A percentile compares a stretch with the other conserved stretches of the same genome.
These are phyloP conservation scores for Quercus phellos DNA, from an alignment of 331 rosid species.

Conservation along the genomic window DNA sequence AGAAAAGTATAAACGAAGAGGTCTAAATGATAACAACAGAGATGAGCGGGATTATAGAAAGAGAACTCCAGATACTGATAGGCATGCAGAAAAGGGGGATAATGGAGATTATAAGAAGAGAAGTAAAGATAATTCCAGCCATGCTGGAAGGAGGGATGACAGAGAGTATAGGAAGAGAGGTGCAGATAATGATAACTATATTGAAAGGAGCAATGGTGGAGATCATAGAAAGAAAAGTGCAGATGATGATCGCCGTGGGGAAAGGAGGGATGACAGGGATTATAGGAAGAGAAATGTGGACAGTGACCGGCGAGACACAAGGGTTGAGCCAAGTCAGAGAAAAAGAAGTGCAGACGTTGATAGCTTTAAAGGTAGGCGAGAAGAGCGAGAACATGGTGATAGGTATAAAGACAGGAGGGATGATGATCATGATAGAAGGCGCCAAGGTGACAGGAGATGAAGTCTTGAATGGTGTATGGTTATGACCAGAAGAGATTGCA, in stretches of 20 bases:
- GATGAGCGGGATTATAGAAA: conserved; percentile 36
- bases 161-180: conserved; percentile 21
- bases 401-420: conserved; percentile 14
- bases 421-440: conserved; percentile 33
- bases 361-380: conserved; percentile 12
- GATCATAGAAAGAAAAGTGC: conserved; percentile 24
- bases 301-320: conserved; percentile 27
- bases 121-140: conserved; percentile 26
- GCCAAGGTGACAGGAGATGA: conserved; percentile 36
- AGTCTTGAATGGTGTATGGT: not conserved
- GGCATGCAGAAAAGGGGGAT: conserved; percentile 21
- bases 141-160: conserved; percentile 31
- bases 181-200: conserved; percentile 13
- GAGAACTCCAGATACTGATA: conserved; percentile 34
- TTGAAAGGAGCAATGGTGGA: conserved; percentile 12
- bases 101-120: conserved; percentile 41
- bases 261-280: conserved; percentile 28
- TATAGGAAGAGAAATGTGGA: conserved; percentile 40
- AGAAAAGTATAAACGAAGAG: conserved; percentile 39
- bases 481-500: not conserved
- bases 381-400: not conserved
- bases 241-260: conserved; percentile 16
- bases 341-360: conserved; percentile 39
- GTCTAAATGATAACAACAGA: conserved; percentile 27
- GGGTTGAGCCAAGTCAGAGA: conserved; percentile 34